Percentiles rank a stretch among this genome's conserved stretches.
Evolutionary conservation across 1,284 basidiomycete species (phyloP).

Genomic region (Ustilago trichophora): DNA sequence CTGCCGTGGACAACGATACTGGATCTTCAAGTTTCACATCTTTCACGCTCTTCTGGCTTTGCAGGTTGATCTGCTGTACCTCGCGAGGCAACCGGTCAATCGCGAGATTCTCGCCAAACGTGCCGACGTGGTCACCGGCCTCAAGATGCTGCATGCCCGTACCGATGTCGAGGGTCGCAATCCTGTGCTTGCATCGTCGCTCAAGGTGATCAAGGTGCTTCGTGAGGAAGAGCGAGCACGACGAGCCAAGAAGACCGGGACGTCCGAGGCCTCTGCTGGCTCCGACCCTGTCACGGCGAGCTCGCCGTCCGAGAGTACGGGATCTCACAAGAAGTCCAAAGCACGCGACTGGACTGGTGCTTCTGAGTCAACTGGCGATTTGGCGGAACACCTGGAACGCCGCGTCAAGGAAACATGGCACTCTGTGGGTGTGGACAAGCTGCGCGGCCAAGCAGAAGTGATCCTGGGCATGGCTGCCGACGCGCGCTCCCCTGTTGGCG

Average conservation of each 20-base stretch:
- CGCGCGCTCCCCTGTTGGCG: not conserved
- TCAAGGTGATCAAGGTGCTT: conserved; percentile 49
- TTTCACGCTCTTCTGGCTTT: conserved; percentile 44
- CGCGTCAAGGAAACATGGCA: conserved; percentile 37
- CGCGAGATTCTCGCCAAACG: conserved; percentile 36
- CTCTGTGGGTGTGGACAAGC: conserved; percentile 18
- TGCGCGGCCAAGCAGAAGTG: conserved; percentile 15
- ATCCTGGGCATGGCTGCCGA: conserved; percentile 11
- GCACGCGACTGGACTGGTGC: conserved; percentile 33
- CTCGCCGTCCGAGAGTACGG: conserved; percentile 12
- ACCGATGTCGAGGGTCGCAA: conserved; percentile 45
- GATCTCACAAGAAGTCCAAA: conserved; percentile 14
- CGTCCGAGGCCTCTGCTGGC: not conserved
- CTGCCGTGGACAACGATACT: conserved; percentile 36
- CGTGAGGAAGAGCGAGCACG: conserved; percentile 39
- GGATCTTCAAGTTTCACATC: conserved; percentile 49
- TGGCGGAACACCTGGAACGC: conserved; percentile 40
- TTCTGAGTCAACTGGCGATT: conserved; percentile 39
- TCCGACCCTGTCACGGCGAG: conserved; percentile 10
- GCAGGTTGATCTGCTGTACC: conserved; percentile 42
- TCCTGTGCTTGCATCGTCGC: conserved; percentile 36
- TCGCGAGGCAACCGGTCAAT: conserved; percentile 28
- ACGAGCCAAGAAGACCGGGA: conserved; percentile 1
- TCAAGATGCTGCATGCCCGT: conserved; percentile 44
- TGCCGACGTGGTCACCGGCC: conserved; percentile 35